phyloP scores from a whole-genome alignment of 2,329 filamentous ascomycete species.

The Fusarium bulbicola region DNA sequence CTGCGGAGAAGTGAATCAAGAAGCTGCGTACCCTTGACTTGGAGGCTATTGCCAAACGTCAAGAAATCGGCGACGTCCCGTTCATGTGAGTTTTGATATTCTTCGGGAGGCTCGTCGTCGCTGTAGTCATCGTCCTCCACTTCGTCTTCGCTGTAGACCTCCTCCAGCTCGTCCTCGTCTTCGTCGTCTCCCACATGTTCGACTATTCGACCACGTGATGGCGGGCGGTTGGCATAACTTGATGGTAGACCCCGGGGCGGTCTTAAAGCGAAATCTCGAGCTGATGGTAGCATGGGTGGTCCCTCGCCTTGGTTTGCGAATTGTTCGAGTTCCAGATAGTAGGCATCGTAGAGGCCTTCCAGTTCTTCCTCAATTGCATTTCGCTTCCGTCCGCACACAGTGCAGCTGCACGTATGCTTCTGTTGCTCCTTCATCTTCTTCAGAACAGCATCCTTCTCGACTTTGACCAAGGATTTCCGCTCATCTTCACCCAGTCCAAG shows the following conservation, averaged over 20 bases:
- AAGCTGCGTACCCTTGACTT: slow-evolving; percentile 79
- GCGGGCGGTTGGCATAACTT: slow-evolving; percentile 71
- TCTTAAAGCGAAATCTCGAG: slow-evolving; percentile 70
- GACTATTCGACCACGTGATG: slow-evolving; percentile 78
- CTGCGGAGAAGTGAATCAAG: slow-evolving; percentile 54
- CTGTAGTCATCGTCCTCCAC: slow-evolving; percentile 68
- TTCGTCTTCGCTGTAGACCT: slow-evolving; percentile 60
- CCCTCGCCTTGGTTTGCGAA: slow-evolving; percentile 87
- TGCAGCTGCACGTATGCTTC: slow-evolving; percentile 98
- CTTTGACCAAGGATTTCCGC: slow-evolving; percentile 93
- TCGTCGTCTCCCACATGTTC: slow-evolving; percentile 69
- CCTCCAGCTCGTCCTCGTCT: slow-evolving; percentile 64
- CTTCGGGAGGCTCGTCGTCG: slow-evolving; percentile 73
- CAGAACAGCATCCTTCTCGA: slow-evolving; percentile 97
- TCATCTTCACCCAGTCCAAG: slow-evolving; percentile 92
- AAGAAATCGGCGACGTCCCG: slow-evolving; percentile 86
- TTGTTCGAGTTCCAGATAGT: slow-evolving; percentile 97
- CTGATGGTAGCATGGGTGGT: slow-evolving; percentile 60
- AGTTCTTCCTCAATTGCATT: slow-evolving; percentile 98
- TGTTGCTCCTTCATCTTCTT: slow-evolving; percentile 99
- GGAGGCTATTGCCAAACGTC: slow-evolving; percentile 96
- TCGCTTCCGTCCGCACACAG: slow-evolving; percentile 94
- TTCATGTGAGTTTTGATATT: slow-evolving; percentile 71
- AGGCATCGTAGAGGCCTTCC: slow-evolving; percentile 96
- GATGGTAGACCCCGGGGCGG: slow-evolving; percentile 66